These are phyloP conservation scores for Phytophthora cryptogea DNA, from an alignment of 352 stramenopile species.

Conservation along the genomic window DNA sequence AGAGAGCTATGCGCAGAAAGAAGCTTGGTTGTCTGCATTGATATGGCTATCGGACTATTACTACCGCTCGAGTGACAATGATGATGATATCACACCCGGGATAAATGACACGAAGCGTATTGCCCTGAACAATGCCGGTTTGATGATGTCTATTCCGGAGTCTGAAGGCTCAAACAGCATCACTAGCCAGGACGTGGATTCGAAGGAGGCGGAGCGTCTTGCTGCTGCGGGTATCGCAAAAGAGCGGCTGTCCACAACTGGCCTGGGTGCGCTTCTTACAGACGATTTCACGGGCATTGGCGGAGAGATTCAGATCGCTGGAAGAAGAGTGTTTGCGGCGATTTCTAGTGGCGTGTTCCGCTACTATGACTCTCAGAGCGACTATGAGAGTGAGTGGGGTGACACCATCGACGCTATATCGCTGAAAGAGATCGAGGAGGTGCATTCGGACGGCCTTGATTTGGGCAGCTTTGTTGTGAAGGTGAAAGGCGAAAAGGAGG, in stretches of 20 bases:
- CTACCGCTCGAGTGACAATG: constrained; percentile 45
- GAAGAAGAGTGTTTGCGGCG: constrained; percentile 64
- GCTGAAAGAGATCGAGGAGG: constrained; percentile 75
- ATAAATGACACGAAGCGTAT: constrained; percentile 46
- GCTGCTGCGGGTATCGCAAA: constrained; percentile 35
- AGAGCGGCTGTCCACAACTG: constrained; percentile 34
- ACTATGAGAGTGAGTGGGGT: constrained; percentile 85
- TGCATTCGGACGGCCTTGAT: constrained; percentile 77
- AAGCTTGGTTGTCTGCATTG: constrained; percentile 84
- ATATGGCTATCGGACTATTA: constrained; percentile 90
- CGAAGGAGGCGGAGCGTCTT: constrained; percentile 33
- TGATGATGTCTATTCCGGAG: constrained; percentile 58
- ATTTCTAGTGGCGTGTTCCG: constrained; percentile 88
- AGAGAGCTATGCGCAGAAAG: constrained; percentile 80
- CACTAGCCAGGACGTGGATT: constrained; percentile 26
- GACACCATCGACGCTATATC: constrained; percentile 84
- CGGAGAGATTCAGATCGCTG: constrained; percentile 70
- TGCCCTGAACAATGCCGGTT: constrained; percentile 43
- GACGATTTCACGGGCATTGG: constrained; percentile 63
- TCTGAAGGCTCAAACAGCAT: constrained; percentile 43
- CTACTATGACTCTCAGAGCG: constrained; percentile 84
- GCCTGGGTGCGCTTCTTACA: constrained; percentile 28
- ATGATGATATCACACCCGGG: constrained; percentile 25
- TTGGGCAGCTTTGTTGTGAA: constrained; percentile 79
- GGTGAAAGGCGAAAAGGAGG: constrained; percentile 70